phyloP scores from a whole-genome alignment of 495 filamentous ascomycete species.

The Penicillium maclennaniae region DNA sequence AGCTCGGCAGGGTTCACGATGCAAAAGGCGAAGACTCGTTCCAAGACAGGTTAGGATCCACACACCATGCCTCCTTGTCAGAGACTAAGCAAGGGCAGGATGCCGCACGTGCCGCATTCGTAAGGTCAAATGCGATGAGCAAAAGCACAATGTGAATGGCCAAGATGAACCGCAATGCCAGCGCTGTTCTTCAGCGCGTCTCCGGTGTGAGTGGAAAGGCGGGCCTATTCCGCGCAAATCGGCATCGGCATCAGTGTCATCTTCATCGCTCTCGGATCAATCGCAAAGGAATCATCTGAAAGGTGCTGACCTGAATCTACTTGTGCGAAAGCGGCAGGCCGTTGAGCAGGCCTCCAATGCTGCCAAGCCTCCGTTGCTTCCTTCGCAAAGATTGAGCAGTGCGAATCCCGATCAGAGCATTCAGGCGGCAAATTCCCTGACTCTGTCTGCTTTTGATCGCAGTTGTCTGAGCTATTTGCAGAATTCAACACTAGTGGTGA shows the following conservation, averaged over 20 bases:
- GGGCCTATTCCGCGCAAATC: slow-evolving; percentile 26
- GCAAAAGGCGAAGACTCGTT: slow-evolving; percentile 30
- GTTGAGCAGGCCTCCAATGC: background rate
- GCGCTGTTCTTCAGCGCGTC: slow-evolving; percentile 24
- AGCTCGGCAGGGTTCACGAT: slow-evolving; percentile 10
- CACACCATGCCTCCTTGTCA: background rate
- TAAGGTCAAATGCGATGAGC: slow-evolving; percentile 37
- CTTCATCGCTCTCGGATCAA: background rate
- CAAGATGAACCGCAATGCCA: slow-evolving; percentile 31
- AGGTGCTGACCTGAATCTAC: background rate
- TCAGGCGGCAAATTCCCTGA: slow-evolving; percentile 30
- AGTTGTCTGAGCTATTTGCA: slow-evolving; percentile 27
- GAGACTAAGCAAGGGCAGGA: slow-evolving; percentile 9
- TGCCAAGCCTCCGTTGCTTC: slow-evolving; percentile 3
- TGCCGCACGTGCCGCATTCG: slow-evolving; percentile 36
- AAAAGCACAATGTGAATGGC: slow-evolving; percentile 21
- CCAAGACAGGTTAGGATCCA: slow-evolving; percentile 32
- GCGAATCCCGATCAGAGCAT: slow-evolving; percentile 1
- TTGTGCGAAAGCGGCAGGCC: background rate
- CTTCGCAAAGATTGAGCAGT: slow-evolving; percentile 2
- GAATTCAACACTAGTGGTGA: slow-evolving; percentile 28
- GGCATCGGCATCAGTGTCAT: background rate
- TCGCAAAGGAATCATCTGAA: background rate
- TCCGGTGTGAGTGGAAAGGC: slow-evolving; percentile 32
- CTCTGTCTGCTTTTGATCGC: slow-evolving; percentile 26